Percentiles rank a stretch among this genome's conserved stretches.
These are phyloP conservation scores for Chaetomium cochliodes DNA, from an alignment of 495 filamentous ascomycete genomes.

Conservation along the genomic window DNA sequence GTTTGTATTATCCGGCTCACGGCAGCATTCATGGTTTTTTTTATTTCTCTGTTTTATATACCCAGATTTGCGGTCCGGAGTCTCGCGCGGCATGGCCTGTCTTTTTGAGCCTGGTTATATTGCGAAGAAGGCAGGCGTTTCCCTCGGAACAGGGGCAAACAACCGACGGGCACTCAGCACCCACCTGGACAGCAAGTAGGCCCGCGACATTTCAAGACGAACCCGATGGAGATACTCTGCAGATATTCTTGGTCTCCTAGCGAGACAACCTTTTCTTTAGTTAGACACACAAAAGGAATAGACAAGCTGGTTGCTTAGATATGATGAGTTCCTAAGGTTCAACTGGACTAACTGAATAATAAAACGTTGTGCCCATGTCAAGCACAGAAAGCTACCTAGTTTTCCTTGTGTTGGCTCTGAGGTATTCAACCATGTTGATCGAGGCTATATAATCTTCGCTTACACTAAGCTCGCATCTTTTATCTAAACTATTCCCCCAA, in stretches of 20 bases:
- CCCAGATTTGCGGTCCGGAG: constrained; percentile 31
- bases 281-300: constrained; percentile 3
- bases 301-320: not conserved
- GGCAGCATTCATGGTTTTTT: constrained; percentile 20
- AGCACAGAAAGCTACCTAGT: too few species aligned
- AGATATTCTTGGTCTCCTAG: constrained; percentile 16
- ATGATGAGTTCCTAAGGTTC: not conserved
- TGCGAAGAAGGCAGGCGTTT: not conserved
- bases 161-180: not conserved
- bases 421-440: too few species aligned
- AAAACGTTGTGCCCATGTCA: not conserved
- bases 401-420: too few species aligned
- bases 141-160: not conserved
- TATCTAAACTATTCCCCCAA: too few species aligned
- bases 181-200: not conserved
- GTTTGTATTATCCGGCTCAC: not conserved
- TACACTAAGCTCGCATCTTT: too few species aligned
- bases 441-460: too few species aligned
- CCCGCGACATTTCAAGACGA: constrained; percentile 1
- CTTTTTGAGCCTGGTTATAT: not conserved
- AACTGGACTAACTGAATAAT: not conserved
- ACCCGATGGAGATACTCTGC: constrained; percentile 7
- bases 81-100: constrained; percentile 30
- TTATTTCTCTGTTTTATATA: constrained; percentile 46
- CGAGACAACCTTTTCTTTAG: constrained; percentile 12